Percentiles rank a stretch among this genome's conserved stretches.
Conservation (phyloP, 208 protist genomes). For the Strigomonas galati region DNA sequence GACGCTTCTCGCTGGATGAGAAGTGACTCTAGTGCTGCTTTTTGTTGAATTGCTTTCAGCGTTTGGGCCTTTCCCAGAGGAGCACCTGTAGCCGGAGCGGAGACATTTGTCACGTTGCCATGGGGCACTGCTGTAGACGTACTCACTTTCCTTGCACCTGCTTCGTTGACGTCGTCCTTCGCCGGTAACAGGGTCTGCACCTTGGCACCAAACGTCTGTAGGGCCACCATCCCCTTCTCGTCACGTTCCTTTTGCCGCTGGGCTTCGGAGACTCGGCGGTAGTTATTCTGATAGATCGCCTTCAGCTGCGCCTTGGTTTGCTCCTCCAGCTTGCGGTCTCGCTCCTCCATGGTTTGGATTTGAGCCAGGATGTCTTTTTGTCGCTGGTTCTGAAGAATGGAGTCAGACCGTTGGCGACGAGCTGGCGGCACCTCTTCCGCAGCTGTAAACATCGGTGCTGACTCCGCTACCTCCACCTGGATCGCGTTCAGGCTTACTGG, state of each 20-base stretch:
- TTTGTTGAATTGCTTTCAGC: slow-evolving; percentile 23
- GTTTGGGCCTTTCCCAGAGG: not conserved
- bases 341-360: slow-evolving; percentile 21
- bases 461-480: not conserved
- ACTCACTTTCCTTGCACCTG: too few relatives aligned
- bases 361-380: not conserved
- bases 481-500: too few relatives aligned
- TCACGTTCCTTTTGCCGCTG: slow-evolving; percentile 13
- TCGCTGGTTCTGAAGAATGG: not conserved
- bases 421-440: not conserved
- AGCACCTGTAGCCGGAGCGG: too few relatives aligned
- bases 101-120: too few relatives aligned
- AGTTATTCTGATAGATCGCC: slow-evolving; percentile 4
- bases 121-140: too few relatives aligned
- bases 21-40: slow-evolving; percentile 29
- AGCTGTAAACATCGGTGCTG: not conserved
- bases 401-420: not conserved
- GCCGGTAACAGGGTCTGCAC: slow-evolving; percentile 40
- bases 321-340: slow-evolving; percentile 25
- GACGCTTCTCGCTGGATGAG: slow-evolving; percentile 22
- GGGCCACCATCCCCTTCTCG: slow-evolving; percentile 26
- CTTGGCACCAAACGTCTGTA: slow-evolving; percentile 49
- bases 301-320: slow-evolving; percentile 14
- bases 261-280: not conserved
- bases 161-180: slow-evolving; percentile 10